A percentile compares a stretch with the other conserved stretches of the same genome.
Evolutionary conservation across 345 rosid genomes (phyloP).

Genomic region (Corchorus olitorius): DNA sequence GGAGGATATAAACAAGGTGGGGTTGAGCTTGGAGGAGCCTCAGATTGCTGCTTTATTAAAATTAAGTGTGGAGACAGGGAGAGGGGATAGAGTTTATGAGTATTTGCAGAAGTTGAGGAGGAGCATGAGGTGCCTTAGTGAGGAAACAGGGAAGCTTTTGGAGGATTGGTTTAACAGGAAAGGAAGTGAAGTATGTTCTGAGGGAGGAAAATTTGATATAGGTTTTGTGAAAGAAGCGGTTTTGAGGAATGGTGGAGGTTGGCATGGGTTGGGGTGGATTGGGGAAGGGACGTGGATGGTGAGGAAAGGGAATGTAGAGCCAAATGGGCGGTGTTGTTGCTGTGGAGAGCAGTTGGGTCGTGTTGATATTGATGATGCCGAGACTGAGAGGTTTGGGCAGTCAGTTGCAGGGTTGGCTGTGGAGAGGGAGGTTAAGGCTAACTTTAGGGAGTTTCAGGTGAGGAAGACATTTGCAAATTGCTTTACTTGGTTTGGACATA

Average conservation of each 20-base stretch:
- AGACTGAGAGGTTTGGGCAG: constrained; percentile 62
- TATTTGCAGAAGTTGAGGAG: constrained; percentile 70
- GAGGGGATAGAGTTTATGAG: constrained; percentile 56
- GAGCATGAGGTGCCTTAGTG: constrained; percentile 56
- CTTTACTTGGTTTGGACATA: background rate
- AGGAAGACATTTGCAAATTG: constrained; percentile 7
- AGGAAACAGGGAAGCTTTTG: constrained; percentile 53
- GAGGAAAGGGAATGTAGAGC: constrained; percentile 52
- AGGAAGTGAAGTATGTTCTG: constrained; percentile 32
- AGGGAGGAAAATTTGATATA: constrained; percentile 32
- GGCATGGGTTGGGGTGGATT: constrained; percentile 95
- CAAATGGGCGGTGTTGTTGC: constrained; percentile 59
- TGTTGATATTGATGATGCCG: constrained; percentile 69
- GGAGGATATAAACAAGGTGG: constrained; percentile 58
- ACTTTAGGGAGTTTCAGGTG: constrained; percentile 86
- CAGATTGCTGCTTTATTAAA: constrained; percentile 69
- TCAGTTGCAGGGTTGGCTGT: constrained; percentile 76
- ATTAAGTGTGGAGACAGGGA: constrained; percentile 47
- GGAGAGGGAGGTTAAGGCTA: constrained; percentile 75
- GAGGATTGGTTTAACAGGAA: constrained; percentile 61
- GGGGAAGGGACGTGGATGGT: constrained; percentile 56
- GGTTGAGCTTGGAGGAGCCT: constrained; percentile 63
- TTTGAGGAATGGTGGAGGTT: constrained; percentile 82
- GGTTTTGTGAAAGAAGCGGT: constrained; percentile 42
- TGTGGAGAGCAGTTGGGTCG: constrained; percentile 64